Base-by-base conservation (phyloP, 2,329 filamentous ascomycete species). In the Fusarium albosuccineum region DNA sequence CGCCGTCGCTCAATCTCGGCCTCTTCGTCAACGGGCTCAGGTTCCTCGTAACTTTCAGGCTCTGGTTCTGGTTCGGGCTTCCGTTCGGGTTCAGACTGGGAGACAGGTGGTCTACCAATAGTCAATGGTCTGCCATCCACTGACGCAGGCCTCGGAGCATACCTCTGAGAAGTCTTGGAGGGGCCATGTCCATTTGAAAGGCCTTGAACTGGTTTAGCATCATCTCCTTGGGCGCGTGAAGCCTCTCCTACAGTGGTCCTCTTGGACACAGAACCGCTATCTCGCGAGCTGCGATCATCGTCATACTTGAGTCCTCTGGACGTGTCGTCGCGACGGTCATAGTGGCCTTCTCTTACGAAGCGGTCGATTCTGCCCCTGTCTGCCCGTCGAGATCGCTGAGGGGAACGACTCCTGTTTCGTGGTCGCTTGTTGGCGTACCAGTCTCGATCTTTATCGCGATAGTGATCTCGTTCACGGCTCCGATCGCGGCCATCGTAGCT, bases 1-100 rank as follows among this genome's bases (percentile, higher is more conserved):
- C 94, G 91, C 57, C 94, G 91, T 73, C 93, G 90, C 78, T 97
- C 92, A 73, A 97, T 92, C 74, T 95, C 86, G 70, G 92, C 90
- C 65, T 91, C 92, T 81, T 97, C 92, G 77, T 97, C 91, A 70
- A 93, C 76, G n/a, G 86, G 84, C 70, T 89, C 83, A 57, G 85
- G 81, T 67, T 87, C 85, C 64, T 86, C 82, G 68, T 80, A 82
- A 64, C 86, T 82, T 60, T 81, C 77, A 66, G 66, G 70, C 56
- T 73, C 71, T 27, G 69, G 66, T 13, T 70, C 62, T 37, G 59
- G 66, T 62, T 80, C 77, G 66, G 45, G 57, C 48, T 67, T 59
- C 27, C 53, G 50, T 29, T 63, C 44, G 22, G 60, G 63, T 46
- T 66, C 52, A 37, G 62, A 46, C 75, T 68, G 62, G 54, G 65